Percentiles rank a stretch among this genome's conserved stretches.
These are phyloP conservation scores for Aureobasidium sp. DNA, from an alignment of 2,329 filamentous ascomycete species.

Conservation along the genomic window DNA sequence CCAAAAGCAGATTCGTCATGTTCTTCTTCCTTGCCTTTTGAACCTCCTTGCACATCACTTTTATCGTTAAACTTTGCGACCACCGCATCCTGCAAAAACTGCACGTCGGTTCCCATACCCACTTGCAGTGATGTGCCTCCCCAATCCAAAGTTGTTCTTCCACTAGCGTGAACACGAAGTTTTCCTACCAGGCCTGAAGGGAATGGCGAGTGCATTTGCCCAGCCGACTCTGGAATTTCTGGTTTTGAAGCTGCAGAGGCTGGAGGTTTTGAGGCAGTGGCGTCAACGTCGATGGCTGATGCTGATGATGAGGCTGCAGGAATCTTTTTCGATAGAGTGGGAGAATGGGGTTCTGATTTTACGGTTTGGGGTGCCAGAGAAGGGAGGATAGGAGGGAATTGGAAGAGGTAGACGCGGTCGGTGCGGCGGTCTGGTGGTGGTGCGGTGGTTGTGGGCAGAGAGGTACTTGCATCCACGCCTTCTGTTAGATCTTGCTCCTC, in stretches of 20 bases:
- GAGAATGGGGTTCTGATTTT: conserved; percentile 15
- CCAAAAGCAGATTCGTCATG: conserved; percentile 22
- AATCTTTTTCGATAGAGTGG: conserved; percentile 3
- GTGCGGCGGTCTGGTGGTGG: conserved; percentile 32
- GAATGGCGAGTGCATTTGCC: conserved; percentile 24
- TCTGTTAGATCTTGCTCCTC: conserved; percentile 15
- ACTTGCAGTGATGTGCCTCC: conserved; percentile 52
- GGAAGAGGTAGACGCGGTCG: conserved; percentile 54
- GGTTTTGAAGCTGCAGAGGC: not conserved
- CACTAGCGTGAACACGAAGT: conserved; percentile 52
- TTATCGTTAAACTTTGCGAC: conserved; percentile 27
- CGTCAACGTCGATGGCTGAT: not conserved
- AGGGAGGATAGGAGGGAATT: conserved; percentile 55
- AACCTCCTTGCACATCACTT: not conserved
- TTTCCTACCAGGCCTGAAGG: conserved; percentile 46
- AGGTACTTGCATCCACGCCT: not conserved
- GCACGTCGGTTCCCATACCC: conserved; percentile 46
- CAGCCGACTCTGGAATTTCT: conserved; percentile 10
- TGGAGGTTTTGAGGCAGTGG: not conserved
- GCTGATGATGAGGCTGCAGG: not conserved
- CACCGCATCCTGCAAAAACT: conserved; percentile 54
- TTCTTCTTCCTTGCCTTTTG: conserved; percentile 21
- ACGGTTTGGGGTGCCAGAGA: conserved; percentile 35
- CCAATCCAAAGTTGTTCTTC: conserved; percentile 54
- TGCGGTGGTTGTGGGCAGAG: not conserved